These are phyloP conservation scores for Thelephora ganbajun DNA, from an alignment of 768 basidiomycete genomes.

Conservation along the genomic window DNA sequence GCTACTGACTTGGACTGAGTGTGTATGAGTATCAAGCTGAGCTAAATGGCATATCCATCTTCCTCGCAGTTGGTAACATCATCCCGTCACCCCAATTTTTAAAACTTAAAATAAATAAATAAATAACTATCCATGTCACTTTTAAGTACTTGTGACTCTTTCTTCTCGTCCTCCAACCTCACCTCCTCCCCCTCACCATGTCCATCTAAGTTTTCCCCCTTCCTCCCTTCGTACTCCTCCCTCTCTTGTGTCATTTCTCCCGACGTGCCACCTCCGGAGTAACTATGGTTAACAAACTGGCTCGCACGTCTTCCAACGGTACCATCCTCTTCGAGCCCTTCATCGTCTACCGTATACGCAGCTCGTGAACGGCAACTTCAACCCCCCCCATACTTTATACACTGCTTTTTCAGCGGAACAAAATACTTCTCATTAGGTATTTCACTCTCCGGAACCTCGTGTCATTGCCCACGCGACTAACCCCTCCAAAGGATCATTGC, in stretches of 20 bases:
- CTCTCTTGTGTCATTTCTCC: constrained; percentile 12
- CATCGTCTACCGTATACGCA: constrained; percentile 79
- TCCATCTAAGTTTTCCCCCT: constrained; percentile 21
- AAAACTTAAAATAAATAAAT: too few species aligned
- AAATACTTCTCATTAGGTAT: neutral
- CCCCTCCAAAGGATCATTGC: constrained; percentile 7
- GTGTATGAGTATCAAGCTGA: too few species aligned
- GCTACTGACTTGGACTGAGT: too few species aligned
- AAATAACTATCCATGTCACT: too few species aligned
- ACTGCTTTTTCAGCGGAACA: constrained; percentile 1
- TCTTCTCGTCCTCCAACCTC: constrained; percentile 7
- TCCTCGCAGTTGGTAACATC: too few species aligned
- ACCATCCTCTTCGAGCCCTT: constrained; percentile 78
- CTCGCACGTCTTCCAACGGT: constrained; percentile 74
- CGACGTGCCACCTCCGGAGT: constrained; percentile 15
- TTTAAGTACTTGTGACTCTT: constrained; percentile 7
- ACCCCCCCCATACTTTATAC: constrained; percentile 7
- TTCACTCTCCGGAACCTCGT: constrained; percentile 2
- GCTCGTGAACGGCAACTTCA: constrained; percentile 18
- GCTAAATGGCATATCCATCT: too few species aligned
- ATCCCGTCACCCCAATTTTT: too few species aligned
- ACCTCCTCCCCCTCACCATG: constrained; percentile 22
- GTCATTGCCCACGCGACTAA: constrained; percentile 17
- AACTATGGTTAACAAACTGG: constrained; percentile 76
- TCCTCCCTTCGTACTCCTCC: constrained; percentile 8